A percentile compares a stretch with the other conserved stretches of the same genome.
Evolutionary conservation across 768 basidiomycete genomes (phyloP).

Genomic region (Pholiota microspora): DNA sequence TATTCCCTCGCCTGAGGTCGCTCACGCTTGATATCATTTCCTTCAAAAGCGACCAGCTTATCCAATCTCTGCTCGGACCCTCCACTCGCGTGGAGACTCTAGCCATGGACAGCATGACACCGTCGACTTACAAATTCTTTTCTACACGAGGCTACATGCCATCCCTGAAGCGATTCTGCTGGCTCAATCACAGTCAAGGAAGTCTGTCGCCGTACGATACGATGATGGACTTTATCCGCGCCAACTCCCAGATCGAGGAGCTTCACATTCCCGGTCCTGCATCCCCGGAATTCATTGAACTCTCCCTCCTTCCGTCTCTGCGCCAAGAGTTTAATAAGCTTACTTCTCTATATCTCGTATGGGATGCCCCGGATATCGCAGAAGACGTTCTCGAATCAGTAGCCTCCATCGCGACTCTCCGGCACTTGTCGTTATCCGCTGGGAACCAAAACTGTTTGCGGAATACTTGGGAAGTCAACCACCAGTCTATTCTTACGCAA

Average conservation of each 20-base stretch:
- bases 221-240: slow-evolving; percentile 19
- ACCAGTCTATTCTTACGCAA: slow-evolving; percentile 14
- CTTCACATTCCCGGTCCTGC: slow-evolving; percentile 18
- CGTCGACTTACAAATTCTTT: slow-evolving; percentile 7
- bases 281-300: slow-evolving; percentile 15
- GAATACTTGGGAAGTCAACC: slow-evolving; percentile 26
- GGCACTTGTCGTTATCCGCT: slow-evolving; percentile 27
- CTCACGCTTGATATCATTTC: slow-evolving; percentile 18
- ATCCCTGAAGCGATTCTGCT: slow-evolving; percentile 22
- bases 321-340: slow-evolving; percentile 15
- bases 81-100: slow-evolving; percentile 12
- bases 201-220: slow-evolving; percentile 10
- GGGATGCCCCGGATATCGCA: slow-evolving; percentile 15
- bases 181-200: slow-evolving; percentile 13
- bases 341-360: slow-evolving; percentile 25
- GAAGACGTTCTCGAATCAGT: slow-evolving; percentile 19
- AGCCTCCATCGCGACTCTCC: slow-evolving; percentile 18
- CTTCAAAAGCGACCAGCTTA: not conserved
- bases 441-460: slow-evolving; percentile 21
- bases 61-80: slow-evolving; percentile 9
- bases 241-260: slow-evolving; percentile 25
- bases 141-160: slow-evolving; percentile 19
- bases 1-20: slow-evolving; percentile 20
- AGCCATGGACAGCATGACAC: slow-evolving; percentile 13
- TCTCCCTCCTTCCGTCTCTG: slow-evolving; percentile 18